A percentile compares a stretch with the other conserved stretches of the same genome.
phyloP scores from a whole-genome alignment of 2,329 filamentous ascomycete species.

The Hymenotorrendiella dingleyae region DNA sequence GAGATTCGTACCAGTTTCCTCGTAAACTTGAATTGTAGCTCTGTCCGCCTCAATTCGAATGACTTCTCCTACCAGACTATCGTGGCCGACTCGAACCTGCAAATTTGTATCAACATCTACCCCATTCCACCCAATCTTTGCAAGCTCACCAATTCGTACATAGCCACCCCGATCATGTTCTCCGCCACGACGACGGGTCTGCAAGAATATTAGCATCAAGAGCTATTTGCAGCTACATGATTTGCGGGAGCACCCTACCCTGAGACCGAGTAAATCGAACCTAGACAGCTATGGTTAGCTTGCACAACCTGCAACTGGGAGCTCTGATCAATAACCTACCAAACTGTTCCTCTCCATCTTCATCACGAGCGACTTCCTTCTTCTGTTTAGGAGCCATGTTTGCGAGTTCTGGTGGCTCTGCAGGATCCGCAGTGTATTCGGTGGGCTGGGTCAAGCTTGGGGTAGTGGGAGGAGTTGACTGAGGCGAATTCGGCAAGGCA shows the following conservation, averaged over 20 bases:
- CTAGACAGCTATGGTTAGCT: conserved; percentile 31
- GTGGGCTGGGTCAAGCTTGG: conserved; percentile 25
- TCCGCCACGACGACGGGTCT: conserved; percentile 94
- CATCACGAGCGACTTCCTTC: conserved; percentile 34
- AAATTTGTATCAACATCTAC: conserved; percentile 17
- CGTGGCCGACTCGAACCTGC: conserved; percentile 86
- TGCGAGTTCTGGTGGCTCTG: conserved; percentile 20
- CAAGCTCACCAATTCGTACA: conserved; percentile 79
- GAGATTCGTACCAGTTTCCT: conserved; percentile 80
- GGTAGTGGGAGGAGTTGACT: conserved; percentile 20
- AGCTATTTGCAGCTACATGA: neutral
- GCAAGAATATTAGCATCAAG: conserved; percentile 8
- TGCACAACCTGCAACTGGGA: conserved; percentile 5
- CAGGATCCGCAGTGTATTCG: conserved; percentile 4
- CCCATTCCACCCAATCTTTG: conserved; percentile 37
- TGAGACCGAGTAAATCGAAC: conserved; percentile 66
- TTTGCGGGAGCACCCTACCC: conserved; percentile 44
- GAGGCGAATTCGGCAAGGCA: conserved; percentile 33
- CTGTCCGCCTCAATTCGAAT: conserved; percentile 96
- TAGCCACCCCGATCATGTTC: conserved; percentile 97
- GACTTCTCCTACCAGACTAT: conserved; percentile 90
- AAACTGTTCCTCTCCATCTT: conserved; percentile 47
- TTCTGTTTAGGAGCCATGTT: conserved; percentile 36
- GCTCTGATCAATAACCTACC: conserved; percentile 36
- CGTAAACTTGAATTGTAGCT: conserved; percentile 97